Percentiles rank a stretch among this genome's conserved stretches.
Conservation (phyloP, 73 alveolate species). For the Paramecium primaurelia region DNA sequence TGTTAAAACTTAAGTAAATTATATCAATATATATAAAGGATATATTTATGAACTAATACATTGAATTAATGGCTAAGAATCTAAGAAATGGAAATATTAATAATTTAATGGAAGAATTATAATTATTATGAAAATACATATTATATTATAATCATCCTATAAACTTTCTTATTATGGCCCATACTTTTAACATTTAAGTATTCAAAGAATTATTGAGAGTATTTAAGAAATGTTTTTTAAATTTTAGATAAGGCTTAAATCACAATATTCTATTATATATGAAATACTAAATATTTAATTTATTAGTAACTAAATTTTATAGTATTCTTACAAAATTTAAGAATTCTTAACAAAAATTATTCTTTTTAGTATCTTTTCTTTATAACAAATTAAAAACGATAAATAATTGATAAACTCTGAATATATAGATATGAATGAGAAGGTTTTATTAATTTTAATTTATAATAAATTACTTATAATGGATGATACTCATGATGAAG, state of each 20-base stretch:
- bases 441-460: not conserved
- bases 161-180: not conserved
- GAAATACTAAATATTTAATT: no score
- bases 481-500: not conserved
- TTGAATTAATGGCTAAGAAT: not conserved
- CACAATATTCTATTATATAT: no score
- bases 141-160: not conserved
- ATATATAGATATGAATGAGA: not conserved
- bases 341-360: no score
- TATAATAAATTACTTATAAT: not conserved
- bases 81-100: not conserved
- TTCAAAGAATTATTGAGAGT: not conserved
- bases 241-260: no score
- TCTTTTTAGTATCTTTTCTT: not conserved
- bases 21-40: not conserved
- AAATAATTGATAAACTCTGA: not conserved
- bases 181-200: not conserved
- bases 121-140: not conserved
- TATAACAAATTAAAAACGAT: not conserved
- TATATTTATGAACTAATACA: not conserved
- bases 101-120: not conserved
- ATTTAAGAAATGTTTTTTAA: no score
- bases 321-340: no score
- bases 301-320: no score
- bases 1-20: conserved; percentile 1